Evolutionary conservation across 2,329 filamentous ascomycete species (phyloP).

Genomic region (Dothistroma pini): DNA sequence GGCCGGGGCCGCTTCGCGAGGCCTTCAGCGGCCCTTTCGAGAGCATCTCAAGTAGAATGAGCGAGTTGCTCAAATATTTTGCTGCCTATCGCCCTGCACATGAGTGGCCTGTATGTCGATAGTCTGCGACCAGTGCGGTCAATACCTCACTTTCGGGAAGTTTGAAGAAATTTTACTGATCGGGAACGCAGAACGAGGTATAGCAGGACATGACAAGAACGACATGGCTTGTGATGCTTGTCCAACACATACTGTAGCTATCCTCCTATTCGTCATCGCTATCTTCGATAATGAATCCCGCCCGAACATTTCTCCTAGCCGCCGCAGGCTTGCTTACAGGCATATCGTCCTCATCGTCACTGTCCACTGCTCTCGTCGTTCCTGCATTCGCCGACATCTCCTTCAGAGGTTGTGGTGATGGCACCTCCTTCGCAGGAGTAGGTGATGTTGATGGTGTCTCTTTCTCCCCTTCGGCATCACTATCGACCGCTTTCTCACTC

Average conservation of each 20-base stretch:
- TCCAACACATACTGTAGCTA: background rate
- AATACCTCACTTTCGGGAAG: too few species aligned
- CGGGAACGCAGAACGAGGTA: too few species aligned
- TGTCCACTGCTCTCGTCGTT: slow-evolving; percentile 33
- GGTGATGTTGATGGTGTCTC: slow-evolving; percentile 23
- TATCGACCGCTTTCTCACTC: slow-evolving; percentile 12
- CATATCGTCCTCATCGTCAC: slow-evolving; percentile 41
- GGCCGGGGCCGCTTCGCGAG: too few species aligned
- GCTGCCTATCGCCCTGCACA: too few species aligned
- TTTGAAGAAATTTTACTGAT: too few species aligned
- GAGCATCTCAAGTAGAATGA: too few species aligned
- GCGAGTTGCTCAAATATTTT: too few species aligned
- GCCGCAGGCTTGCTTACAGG: slow-evolving; percentile 34
- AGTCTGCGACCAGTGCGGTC: too few species aligned
- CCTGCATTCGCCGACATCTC: slow-evolving; percentile 36
- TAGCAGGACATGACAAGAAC: too few species aligned
- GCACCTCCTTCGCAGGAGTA: slow-evolving; percentile 1
- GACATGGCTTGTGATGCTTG: too few species aligned
- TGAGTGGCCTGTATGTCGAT: too few species aligned
- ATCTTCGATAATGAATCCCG: slow-evolving; percentile 46
- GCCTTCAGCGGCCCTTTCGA: too few species aligned
- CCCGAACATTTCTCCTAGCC: slow-evolving; percentile 37
- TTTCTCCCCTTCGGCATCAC: slow-evolving; percentile 8
- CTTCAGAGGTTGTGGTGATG: slow-evolving; percentile 14
- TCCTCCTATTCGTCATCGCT: slow-evolving; percentile 24